phyloP scores from a whole-genome alignment of 805 yeast genomes.

The Barnettozyma pratensis region DNA sequence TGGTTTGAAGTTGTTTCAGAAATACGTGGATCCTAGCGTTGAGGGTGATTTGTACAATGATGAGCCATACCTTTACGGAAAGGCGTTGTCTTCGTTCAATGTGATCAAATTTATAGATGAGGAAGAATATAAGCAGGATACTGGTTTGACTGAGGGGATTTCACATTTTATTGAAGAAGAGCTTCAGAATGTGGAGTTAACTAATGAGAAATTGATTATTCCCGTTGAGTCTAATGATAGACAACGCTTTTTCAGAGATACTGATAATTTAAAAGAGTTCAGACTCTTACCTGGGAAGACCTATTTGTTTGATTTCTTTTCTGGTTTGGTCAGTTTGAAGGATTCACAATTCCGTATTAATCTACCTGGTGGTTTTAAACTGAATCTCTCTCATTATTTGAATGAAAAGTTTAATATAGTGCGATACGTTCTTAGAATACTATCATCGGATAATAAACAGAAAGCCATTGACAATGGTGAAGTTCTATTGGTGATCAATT shows the following conservation, averaged over 20 bases:
- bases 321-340: constrained; percentile 46
- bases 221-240: constrained; percentile 35
- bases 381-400: constrained; percentile 37
- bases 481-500: constrained; percentile 18
- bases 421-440: constrained; percentile 38
- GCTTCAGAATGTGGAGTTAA: constrained; percentile 4
- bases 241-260: constrained; percentile 38
- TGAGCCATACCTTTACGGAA: constrained; percentile 59
- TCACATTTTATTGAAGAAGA: constrained; percentile 20
- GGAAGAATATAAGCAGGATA: constrained; percentile 6
- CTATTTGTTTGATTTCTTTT: constrained; percentile 49
- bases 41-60: constrained; percentile 58
- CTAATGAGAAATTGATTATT: constrained; percentile 23
- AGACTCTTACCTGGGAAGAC: constrained; percentile 31
- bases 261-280: constrained; percentile 34
- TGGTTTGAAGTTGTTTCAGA: constrained; percentile 52
- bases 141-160: constrained; percentile 6
- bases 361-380: constrained; percentile 48
- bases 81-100: constrained; percentile 53
- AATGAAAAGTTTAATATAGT: constrained; percentile 40
- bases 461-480: constrained; percentile 17
- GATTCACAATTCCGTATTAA: constrained; percentile 45
- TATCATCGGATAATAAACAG: neutral
- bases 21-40: constrained; percentile 59
- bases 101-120: constrained; percentile 28